These are phyloP conservation scores for Ganoderma resinaceum DNA, from an alignment of 1,284 basidiomycete species.

Conservation along the genomic window DNA sequence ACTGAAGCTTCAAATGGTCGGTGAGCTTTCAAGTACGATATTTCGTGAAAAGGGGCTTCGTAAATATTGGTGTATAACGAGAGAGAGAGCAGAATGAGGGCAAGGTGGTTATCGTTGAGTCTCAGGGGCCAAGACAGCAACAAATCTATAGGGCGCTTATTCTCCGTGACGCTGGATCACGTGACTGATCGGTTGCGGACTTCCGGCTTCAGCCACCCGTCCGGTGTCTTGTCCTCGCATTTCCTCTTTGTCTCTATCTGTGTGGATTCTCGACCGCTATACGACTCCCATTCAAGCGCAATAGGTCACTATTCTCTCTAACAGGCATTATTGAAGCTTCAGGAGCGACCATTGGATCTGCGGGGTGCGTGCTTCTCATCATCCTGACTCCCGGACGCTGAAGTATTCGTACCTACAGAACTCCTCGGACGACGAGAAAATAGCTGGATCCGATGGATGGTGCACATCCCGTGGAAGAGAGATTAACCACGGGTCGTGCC, in stretches of 20 bases:
- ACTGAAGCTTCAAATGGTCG: no score
- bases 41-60: not conserved
- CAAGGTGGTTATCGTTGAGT: not conserved
- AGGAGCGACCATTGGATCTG: not conserved
- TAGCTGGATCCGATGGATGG: not conserved
- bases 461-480: not conserved
- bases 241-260: not conserved
- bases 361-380: not conserved
- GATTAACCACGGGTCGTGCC: not conserved
- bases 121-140: no score
- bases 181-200: constrained; percentile 8
- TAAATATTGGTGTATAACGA: not conserved
- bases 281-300: not conserved
- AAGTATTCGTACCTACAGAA: not conserved
- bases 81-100: not conserved
- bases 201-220: constrained; percentile 9
- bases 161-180: not conserved
- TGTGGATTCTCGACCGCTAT: not conserved
- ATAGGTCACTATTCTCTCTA: not conserved
- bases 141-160: not conserved
- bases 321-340: not conserved
- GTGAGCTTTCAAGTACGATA: not conserved
- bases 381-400: not conserved
- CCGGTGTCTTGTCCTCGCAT: not conserved
- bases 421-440: not conserved